phyloP scores from a whole-genome alignment of 805 yeast species.

The Wickerhamomyces alni region DNA sequence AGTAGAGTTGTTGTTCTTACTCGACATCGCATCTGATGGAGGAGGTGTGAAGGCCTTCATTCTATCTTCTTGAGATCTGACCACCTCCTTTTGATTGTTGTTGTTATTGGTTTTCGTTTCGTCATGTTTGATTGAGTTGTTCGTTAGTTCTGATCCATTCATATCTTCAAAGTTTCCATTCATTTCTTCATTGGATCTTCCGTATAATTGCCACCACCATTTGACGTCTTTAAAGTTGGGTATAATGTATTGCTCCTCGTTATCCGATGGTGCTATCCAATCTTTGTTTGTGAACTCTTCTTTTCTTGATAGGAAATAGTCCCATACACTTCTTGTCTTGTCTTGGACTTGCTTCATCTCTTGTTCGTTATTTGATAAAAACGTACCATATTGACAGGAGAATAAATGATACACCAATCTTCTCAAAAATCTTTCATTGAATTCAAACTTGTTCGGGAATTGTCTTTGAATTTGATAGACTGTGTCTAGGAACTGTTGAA shows the following conservation, averaged over 20 bases:
- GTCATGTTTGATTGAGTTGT: background rate
- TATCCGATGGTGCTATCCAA: slow-evolving; percentile 28
- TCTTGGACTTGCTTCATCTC: slow-evolving; percentile 46
- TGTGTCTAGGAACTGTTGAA: slow-evolving; percentile 90
- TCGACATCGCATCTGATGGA: slow-evolving; percentile 4
- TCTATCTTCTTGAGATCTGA: too few species aligned
- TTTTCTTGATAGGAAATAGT: slow-evolving; percentile 75
- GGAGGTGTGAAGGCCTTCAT: slow-evolving; percentile 16
- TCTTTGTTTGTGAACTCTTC: slow-evolving; percentile 57
- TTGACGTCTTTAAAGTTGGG: slow-evolving; percentile 58
- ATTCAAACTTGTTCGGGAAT: slow-evolving; percentile 71
- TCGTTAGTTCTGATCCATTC: background rate
- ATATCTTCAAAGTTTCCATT: slow-evolving; percentile 24
- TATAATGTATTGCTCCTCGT: slow-evolving; percentile 34
- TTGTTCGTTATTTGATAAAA: slow-evolving; percentile 66
- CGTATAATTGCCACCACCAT: slow-evolving; percentile 90
- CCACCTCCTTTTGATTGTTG: too few species aligned
- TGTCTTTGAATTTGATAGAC: slow-evolving; percentile 74
- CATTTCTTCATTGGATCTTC: slow-evolving; percentile 67
- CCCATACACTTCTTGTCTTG: slow-evolving; percentile 83
- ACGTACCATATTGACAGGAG: slow-evolving; percentile 94
- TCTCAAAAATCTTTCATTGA: slow-evolving; percentile 81
- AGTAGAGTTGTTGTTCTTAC: background rate
- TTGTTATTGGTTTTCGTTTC: too few species aligned
- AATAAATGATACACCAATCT: slow-evolving; percentile 81